A percentile compares a stretch with the other conserved stretches of the same genome.
These are phyloP conservation scores for Leccinum rimulosum DNA, from an alignment of 768 basidiomycete species.

Conservation along the genomic window DNA sequence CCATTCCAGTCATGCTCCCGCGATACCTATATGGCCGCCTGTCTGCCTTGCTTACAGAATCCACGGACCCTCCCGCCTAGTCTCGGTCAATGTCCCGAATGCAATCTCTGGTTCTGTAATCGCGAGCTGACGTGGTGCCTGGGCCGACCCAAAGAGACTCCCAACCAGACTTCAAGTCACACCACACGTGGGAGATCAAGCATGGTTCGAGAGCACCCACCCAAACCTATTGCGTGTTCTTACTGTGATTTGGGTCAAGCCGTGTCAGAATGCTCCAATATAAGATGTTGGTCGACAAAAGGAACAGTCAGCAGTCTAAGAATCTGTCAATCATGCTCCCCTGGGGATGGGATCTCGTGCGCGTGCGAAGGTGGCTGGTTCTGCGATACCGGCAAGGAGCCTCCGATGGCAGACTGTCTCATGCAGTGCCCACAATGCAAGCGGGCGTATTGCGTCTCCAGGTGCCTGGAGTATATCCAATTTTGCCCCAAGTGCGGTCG, in stretches of 20 bases:
- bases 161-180: not conserved
- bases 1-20: no score
- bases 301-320: not conserved
- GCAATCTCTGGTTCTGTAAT: not conserved
- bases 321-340: constrained; percentile 19
- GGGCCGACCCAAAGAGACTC: constrained; percentile 16
- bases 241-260: constrained; percentile 4
- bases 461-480: constrained; percentile 22
- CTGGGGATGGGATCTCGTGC: constrained; percentile 20
- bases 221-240: constrained; percentile 12
- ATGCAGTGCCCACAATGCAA: constrained; percentile 18
- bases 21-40: no score
- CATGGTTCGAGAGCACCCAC: constrained; percentile 13
- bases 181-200: not conserved
- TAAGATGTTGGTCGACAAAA: constrained; percentile 18
- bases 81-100: no score
- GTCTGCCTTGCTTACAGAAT: no score
- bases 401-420: constrained; percentile 7
- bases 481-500: constrained; percentile 18
- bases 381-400: constrained; percentile 21
- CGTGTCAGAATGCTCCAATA: constrained; percentile 5
- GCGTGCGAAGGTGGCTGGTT: constrained; percentile 18
- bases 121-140: constrained; percentile 21
- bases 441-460: constrained; percentile 11
- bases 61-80: no score